Evolutionary conservation across 2,329 filamentous ascomycete species (phyloP).

Genomic region (Chaetomiaceae sp.): DNA sequence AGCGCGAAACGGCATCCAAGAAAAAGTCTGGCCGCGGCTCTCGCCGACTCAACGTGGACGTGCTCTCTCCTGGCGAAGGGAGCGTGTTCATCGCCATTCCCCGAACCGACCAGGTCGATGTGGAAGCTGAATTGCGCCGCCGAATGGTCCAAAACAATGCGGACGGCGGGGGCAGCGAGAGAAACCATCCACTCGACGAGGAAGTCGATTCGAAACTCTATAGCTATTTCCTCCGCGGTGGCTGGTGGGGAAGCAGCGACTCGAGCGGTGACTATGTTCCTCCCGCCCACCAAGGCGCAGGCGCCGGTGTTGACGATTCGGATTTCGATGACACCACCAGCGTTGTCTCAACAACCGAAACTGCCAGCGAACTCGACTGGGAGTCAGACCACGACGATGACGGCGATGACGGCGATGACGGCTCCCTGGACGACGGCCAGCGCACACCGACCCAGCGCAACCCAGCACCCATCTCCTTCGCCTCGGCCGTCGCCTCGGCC

Average conservation of each 20-base stretch:
- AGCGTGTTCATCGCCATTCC: slow-evolving; percentile 38
- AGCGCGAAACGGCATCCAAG: slow-evolving; percentile 25
- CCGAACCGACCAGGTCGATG: slow-evolving; percentile 63
- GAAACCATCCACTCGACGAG: slow-evolving; percentile 46
- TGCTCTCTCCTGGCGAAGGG: slow-evolving; percentile 16
- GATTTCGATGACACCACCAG: slow-evolving; percentile 67
- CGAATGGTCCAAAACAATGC: slow-evolving; percentile 41
- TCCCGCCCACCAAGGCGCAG: slow-evolving; percentile 42
- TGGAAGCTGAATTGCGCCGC: slow-evolving; percentile 72
- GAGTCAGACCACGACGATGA: slow-evolving; percentile 39
- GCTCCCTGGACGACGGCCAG: slow-evolving; percentile 41
- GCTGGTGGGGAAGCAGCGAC: slow-evolving; percentile 80
- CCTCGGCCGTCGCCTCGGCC: slow-evolving; percentile 22
- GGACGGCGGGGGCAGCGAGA: slow-evolving; percentile 27
- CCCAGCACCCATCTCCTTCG: slow-evolving; percentile 35
- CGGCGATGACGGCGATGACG: no score
- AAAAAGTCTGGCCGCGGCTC: slow-evolving; percentile 22
- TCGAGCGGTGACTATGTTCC: slow-evolving; percentile 73
- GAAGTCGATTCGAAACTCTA: slow-evolving; percentile 73
- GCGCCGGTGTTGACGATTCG: slow-evolving; percentile 50
- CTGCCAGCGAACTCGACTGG: slow-evolving; percentile 36
- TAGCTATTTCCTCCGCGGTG: slow-evolving; percentile 75
- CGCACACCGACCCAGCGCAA: slow-evolving; percentile 68
- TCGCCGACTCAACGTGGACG: slow-evolving; percentile 37
- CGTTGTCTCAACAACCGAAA: slow-evolving; percentile 59